Base-by-base conservation (phyloP, 805 yeast species). In the Ogataea methanolica region DNA sequence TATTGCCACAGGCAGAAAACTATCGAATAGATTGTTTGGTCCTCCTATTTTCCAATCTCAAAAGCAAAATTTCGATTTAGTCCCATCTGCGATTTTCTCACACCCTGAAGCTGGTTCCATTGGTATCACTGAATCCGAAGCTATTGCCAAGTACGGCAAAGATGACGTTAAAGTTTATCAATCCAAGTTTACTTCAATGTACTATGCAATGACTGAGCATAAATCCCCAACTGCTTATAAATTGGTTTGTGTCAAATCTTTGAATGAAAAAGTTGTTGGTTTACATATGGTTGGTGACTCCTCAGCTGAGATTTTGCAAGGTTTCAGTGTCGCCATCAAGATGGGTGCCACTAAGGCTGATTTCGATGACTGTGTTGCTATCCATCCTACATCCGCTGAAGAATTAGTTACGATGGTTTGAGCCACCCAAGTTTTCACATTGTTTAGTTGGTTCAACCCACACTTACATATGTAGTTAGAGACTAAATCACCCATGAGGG, bases 341-440 rank as follows among this genome's bases (percentile, higher is more conserved):
- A 94, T 94, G 99, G 99, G 99, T 33, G 99, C 99, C 38, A 94
- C 99, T 35, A 94, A 94, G 75, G 80, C 80, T 41, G 97, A 94
- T 67, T 94, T 94, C 56, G 99, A 94, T 70, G 82, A 73, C 66
- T 88, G 95, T 73, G 98, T 94, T 39, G 99, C 99, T 35, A 94
- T 94, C 64, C 99, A 94, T 67, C 99, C 99, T 53, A 94, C 99
- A 2, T 82, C 95, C 55, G 99, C 99, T 38, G 99, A 94, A 73
- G 99, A 94, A 72, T 70, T 94, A 43, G 99, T 94, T 36, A 94
- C 99, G 21, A 71, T 87, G 80, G 74, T 69, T 43, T 75, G 63
- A 54, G 8, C 31, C 12, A n/a, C 26, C 15, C 12, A 14, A 15
- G 41, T 22, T 33, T 11, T 11, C 2, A 15, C n/a, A n/a, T 12